Base-by-base conservation (phyloP, 192 early-diverging fungal species). In the Backusella liffmaniae region DNA sequence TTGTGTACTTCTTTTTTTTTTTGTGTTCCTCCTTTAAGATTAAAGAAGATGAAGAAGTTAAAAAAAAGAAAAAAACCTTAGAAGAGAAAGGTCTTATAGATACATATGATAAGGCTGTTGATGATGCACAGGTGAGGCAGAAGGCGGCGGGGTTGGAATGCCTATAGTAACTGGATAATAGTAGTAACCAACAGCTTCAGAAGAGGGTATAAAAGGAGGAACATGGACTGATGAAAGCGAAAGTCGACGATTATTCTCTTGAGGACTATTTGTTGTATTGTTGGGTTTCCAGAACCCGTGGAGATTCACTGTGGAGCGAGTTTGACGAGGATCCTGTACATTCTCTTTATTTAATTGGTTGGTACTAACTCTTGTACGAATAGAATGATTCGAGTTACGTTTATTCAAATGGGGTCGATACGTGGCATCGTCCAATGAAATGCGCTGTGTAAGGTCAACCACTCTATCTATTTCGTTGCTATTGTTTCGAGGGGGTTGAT, bases 171-270 rank as follows among this genome's bases (percentile, higher is more conserved):
- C 35, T 42, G 42, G 73, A 42, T 71, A 56, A 39, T 65, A 67
- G 67, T 44, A 67, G 51, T 65, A 23, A 65, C 32, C 44, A 42
- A 53, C 46, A 51, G 56, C 56, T 23, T 62, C 56, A 29, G 56
- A 62, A 62, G 56, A 62, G 66, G 77, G 77, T 69, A 79, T 74
- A 74, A 79, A 76, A 44, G 72, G 77, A 44, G 77, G 42, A 18
- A 73, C 72, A 69, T 79, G 77, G n/a, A 73, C 56, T n/a, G 77
- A 79, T 5, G 77, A 62, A 4, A 79, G 21, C 7, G 77, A 79
- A 12, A 79, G 67, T 56, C 77, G 42, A 59, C 77, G 56, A 67
- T 26, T 15, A 18, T 41, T 51, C 53, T 15, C 16, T 34, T 51
- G 56, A 26, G 21, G 56, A 49, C 8, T 29, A 13, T 29, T 8